A percentile compares a stretch with the other conserved stretches of the same genome.
phyloP scores from a whole-genome alignment of 2,329 filamentous ascomycete genomes.

The Neonectria ditissima region DNA sequence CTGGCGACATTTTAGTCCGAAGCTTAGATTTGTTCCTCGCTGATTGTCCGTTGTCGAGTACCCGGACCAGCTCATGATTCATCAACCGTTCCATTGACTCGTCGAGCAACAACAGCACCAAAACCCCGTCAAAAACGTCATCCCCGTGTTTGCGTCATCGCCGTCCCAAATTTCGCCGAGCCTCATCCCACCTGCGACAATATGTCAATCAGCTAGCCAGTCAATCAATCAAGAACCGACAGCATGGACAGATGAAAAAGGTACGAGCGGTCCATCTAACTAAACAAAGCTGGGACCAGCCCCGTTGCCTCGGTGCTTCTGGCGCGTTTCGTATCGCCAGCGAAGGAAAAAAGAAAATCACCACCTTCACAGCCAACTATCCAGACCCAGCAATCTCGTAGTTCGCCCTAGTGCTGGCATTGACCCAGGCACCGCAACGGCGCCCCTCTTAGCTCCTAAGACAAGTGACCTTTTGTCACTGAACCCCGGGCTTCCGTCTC shows the following conservation, averaged over 20 bases:
- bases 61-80: neutral
- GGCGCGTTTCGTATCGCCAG: neutral
- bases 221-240: neutral
- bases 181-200: neutral
- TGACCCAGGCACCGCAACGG: slow-evolving; percentile 10
- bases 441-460: slow-evolving; percentile 6
- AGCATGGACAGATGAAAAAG: neutral
- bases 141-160: neutral
- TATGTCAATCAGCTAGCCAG: no score
- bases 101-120: neutral
- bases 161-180: neutral
- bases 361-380: neutral
- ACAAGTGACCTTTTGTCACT: slow-evolving; percentile 1
- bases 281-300: neutral
- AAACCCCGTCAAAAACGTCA: neutral
- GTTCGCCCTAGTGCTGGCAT: slow-evolving; percentile 7
- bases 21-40: neutral
- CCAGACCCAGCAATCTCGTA: neutral
- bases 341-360: neutral
- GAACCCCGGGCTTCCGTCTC: neutral
- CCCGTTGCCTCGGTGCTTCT: neutral
- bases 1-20: neutral
- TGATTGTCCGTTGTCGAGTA: neutral
- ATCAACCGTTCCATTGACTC: neutral
- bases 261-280: neutral